phyloP scores from a whole-genome alignment of 23 red algal species.

The Cyanidiococcus yangmingshanensis region DNA sequence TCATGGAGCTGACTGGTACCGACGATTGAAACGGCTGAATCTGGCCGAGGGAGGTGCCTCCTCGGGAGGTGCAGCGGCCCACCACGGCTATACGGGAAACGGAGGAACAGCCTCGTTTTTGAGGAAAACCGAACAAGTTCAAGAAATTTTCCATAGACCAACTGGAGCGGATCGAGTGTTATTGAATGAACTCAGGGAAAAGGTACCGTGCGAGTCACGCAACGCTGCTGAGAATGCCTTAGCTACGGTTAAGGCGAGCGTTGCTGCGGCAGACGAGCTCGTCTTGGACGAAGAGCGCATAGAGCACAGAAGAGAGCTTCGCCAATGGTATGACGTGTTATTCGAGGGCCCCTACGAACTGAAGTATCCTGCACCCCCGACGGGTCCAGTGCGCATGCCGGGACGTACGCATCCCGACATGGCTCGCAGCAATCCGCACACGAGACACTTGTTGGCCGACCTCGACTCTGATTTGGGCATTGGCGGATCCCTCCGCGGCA shows the following conservation, averaged over 20 bases:
- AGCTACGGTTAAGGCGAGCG: background rate
- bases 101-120: background rate
- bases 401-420: conserved; percentile 5
- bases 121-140: background rate
- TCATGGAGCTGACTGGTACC: conserved; percentile 12
- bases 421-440: conserved; percentile 9
- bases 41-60: background rate
- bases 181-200: no score
- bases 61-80: background rate
- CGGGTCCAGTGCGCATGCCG: conserved; percentile 3
- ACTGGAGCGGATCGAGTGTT: no score
- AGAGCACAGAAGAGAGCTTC: background rate
- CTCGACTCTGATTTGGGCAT: conserved; percentile 13
- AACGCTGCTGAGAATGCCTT: background rate
- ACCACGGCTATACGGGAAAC: background rate
- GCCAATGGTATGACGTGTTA: conserved; percentile 17
- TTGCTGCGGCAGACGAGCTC: background rate
- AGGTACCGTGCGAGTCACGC: background rate
- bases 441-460: conserved; percentile 15
- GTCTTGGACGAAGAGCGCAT: background rate
- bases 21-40: background rate
- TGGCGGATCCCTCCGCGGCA: conserved; percentile 6
- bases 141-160: background rate
- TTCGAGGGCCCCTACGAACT: conserved; percentile 18
- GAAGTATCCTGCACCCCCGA: conserved; percentile 12